phyloP scores from a whole-genome alignment of 257 asterid genomes.

The Petunia axillaris region DNA sequence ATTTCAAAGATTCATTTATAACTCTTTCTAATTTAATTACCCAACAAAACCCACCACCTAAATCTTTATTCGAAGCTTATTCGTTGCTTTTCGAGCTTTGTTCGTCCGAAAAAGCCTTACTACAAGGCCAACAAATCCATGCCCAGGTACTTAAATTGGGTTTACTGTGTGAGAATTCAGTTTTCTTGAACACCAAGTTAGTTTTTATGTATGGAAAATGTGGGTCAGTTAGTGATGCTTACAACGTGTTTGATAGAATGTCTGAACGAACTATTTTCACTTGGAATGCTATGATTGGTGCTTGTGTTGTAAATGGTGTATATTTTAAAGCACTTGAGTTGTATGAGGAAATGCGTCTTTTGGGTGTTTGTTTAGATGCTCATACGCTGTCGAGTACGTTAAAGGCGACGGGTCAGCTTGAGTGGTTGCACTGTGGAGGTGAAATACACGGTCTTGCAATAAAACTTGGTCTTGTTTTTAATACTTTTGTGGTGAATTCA shows the following conservation, averaged over 20 bases:
- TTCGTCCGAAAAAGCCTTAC: conserved; percentile 41
- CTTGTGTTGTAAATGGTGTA: conserved; percentile 53
- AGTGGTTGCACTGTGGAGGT: conserved; percentile 47
- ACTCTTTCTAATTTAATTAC: conserved; percentile 36
- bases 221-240: conserved; percentile 55
- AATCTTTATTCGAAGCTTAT: conserved; percentile 55
- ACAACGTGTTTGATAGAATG: conserved; percentile 72
- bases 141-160: conserved; percentile 51
- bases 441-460: conserved; percentile 67
- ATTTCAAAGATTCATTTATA: conserved; percentile 41
- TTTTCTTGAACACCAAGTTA: conserved; percentile 71
- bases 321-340: conserved; percentile 54
- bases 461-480: conserved; percentile 52
- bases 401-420: conserved; percentile 60
- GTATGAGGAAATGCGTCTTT: conserved; percentile 54
- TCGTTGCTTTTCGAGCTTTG: conserved; percentile 61
- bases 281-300: conserved; percentile 86
- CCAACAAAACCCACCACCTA: conserved; percentile 20
- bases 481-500: conserved; percentile 58
- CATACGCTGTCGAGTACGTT: conserved; percentile 58
- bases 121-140: conserved; percentile 69
- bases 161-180: conserved; percentile 34
- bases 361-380: conserved; percentile 53
- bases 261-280: conserved; percentile 59
- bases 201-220: conserved; percentile 71